Conservation (phyloP, 2,329 filamentous ascomycete species). For the Stromatinia cepivora region DNA sequence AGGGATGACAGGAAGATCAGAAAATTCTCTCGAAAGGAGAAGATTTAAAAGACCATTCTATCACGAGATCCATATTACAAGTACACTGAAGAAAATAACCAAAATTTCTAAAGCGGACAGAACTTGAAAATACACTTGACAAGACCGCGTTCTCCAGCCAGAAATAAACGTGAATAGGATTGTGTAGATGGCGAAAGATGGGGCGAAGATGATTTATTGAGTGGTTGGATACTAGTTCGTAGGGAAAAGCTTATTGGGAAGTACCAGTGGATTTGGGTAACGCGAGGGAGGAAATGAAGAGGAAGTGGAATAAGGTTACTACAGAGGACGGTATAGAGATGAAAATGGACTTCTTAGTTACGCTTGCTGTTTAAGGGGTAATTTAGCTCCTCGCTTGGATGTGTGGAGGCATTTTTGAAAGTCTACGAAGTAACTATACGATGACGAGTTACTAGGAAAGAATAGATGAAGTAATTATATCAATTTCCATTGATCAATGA, state of each 20-base stretch:
- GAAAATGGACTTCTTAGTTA: constrained; percentile 28
- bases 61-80: constrained; percentile 22
- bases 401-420: too few species aligned
- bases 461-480: too few species aligned
- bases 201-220: constrained; percentile 17
- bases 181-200: constrained; percentile 23
- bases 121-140: constrained; percentile 15
- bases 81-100: constrained; percentile 11
- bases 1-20: constrained; percentile 27
- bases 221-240: constrained; percentile 26
- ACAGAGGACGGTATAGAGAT: constrained; percentile 24
- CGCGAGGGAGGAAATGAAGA: constrained; percentile 23
- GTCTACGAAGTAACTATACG: too few species aligned
- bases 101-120: constrained; percentile 21
- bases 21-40: too few species aligned
- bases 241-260: constrained; percentile 24
- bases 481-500: too few species aligned
- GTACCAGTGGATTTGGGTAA: constrained; percentile 23
- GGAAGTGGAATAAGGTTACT: constrained; percentile 23
- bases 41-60: constrained; percentile 26
- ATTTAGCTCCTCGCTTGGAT: not conserved
- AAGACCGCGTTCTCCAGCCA: constrained; percentile 15
- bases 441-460: too few species aligned
- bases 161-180: constrained; percentile 23
- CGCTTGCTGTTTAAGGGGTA: constrained; percentile 24